Evolutionary conservation across 192 early-diverging fungal genomes (phyloP).

Genomic region (Chytriomyces hyalinus): DNA sequence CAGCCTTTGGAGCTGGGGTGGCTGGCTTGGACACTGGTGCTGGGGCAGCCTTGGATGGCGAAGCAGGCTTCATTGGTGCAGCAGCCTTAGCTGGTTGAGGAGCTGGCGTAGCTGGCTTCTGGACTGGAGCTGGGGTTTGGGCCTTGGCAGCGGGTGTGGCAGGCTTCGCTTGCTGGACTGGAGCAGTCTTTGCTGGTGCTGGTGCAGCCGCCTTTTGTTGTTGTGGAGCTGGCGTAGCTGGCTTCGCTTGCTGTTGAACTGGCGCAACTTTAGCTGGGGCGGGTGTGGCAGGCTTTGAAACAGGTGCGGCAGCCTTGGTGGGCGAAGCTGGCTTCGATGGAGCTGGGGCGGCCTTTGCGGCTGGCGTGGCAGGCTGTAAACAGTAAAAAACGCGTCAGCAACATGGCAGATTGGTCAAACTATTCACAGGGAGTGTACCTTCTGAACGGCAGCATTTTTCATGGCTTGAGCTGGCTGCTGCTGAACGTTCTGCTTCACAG

Average conservation of each 20-base stretch:
- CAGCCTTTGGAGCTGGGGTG: conserved; percentile 1
- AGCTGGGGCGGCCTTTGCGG: conserved; percentile 8
- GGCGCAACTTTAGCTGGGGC: not conserved
- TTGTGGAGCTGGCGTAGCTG: not conserved
- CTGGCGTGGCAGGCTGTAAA: not conserved
- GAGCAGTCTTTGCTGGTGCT: not conserved
- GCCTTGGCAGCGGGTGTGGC: conserved; percentile 14
- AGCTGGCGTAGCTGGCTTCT: conserved; percentile 1
- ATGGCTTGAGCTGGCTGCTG: conserved; percentile 24
- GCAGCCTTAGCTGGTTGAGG: not conserved
- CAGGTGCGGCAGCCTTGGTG: conserved; percentile 23
- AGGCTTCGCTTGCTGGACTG: not conserved
- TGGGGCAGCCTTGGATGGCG: not conserved
- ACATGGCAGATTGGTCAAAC: not conserved
- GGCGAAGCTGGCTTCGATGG: conserved; percentile 10
- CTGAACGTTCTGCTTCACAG: conserved; percentile 32
- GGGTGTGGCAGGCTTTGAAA: conserved; percentile 16
- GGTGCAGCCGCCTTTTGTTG: not conserved
- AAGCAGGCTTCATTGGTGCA: not conserved
- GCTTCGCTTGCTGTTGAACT: not conserved
- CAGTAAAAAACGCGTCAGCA: not conserved
- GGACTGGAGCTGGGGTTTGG: not conserved
- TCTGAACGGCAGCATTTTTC: conserved; percentile 18
- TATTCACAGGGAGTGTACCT: conserved; percentile 1
- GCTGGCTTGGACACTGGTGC: not conserved